phyloP scores from a whole-genome alignment of 768 basidiomycete species.

The Termitomyces sp. region DNA sequence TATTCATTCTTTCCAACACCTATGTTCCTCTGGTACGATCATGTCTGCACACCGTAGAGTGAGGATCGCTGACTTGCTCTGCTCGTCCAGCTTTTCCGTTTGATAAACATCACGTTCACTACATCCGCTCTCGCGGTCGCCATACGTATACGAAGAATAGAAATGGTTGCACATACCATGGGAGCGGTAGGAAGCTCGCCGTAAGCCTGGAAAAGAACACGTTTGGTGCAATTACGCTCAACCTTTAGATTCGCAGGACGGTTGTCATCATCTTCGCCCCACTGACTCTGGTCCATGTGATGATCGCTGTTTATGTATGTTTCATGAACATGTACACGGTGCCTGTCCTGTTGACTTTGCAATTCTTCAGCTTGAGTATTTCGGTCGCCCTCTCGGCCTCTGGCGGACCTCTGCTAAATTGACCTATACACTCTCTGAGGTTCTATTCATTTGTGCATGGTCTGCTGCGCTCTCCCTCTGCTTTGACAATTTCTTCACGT shows the following conservation, averaged over 20 bases:
- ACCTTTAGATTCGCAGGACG: constrained; percentile 39
- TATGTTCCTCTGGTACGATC: constrained; percentile 73
- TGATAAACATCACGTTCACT: constrained; percentile 82
- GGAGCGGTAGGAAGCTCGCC: constrained; percentile 83
- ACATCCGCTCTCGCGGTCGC: constrained; percentile 77
- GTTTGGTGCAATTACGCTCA: neutral
- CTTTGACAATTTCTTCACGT: constrained; percentile 92
- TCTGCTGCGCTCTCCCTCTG: constrained; percentile 83
- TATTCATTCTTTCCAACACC: constrained; percentile 68
- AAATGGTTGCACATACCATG: constrained; percentile 45
- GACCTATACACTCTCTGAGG: constrained; percentile 82
- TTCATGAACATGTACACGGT: neutral
- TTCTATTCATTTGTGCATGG: constrained; percentile 92
- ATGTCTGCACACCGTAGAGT: neutral
- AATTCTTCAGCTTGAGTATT: constrained; percentile 77
- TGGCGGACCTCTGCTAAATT: constrained; percentile 89
- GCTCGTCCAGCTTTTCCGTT: constrained; percentile 67
- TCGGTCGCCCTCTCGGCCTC: constrained; percentile 86
- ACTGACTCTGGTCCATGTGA: constrained; percentile 79
- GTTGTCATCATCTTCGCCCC: constrained; percentile 86
- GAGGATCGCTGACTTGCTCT: constrained; percentile 11
- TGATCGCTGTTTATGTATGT: constrained; percentile 81
- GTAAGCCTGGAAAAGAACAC: constrained; percentile 35
- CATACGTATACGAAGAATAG: constrained; percentile 63
- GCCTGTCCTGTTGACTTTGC: neutral